Evolutionary conservation across 2,329 filamentous ascomycete genomes (phyloP).

Genomic region (Fusarium brevicatenulatum): DNA sequence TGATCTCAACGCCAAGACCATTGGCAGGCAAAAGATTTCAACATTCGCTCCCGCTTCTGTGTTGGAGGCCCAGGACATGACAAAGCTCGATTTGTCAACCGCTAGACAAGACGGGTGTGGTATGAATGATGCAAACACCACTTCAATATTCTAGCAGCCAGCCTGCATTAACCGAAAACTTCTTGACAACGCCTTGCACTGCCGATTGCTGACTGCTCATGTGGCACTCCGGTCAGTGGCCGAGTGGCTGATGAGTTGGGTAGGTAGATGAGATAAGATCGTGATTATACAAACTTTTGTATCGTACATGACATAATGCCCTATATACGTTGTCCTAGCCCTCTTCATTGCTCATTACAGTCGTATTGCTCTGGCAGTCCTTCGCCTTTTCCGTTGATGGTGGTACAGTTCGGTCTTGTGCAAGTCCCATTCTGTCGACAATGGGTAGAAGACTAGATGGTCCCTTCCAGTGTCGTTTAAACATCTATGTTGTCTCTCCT

Average conservation of each 20-base stretch:
- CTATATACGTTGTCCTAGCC: background rate
- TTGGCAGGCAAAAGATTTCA: background rate
- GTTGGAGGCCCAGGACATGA: background rate
- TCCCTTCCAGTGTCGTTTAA: background rate
- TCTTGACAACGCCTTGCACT: background rate
- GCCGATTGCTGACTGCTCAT: background rate
- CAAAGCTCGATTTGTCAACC: background rate
- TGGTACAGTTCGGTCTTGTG: slow-evolving; percentile 32
- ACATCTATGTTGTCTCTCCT: slow-evolving; percentile 37
- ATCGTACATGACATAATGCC: slow-evolving; percentile 22
- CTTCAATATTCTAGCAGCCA: background rate
- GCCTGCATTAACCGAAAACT: background rate
- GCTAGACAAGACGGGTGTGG: background rate
- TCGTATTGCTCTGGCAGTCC: background rate
- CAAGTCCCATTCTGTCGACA: slow-evolving; percentile 5
- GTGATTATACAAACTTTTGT: slow-evolving; percentile 14
- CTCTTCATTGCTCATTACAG: slow-evolving; percentile 6
- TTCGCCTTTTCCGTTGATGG: slow-evolving; percentile 10
- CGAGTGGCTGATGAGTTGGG: background rate
- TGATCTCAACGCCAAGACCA: background rate
- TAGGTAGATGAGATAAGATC: background rate
- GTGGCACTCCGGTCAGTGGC: background rate
- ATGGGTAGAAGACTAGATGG: background rate
- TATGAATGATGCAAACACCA: background rate
- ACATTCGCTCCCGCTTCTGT: background rate